These are phyloP conservation scores for Fonsecaea erecta DNA, from an alignment of 2,329 filamentous ascomycete genomes.

Conservation along the genomic window DNA sequence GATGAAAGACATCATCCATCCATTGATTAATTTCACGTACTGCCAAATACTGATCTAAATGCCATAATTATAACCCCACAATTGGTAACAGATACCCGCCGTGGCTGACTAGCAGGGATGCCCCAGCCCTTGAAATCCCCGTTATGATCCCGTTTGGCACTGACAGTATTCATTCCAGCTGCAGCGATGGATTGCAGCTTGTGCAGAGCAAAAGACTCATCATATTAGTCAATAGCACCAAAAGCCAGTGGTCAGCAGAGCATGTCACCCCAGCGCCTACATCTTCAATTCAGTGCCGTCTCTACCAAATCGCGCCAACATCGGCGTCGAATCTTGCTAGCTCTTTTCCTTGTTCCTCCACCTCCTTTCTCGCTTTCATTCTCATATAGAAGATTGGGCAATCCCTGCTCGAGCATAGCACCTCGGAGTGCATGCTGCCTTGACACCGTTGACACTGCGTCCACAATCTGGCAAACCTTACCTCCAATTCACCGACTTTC, in stretches of 20 bases:
- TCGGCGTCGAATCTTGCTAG: conserved; percentile 87
- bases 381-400: conserved; percentile 99
- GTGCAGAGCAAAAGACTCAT: neutral
- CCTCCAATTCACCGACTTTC: conserved; percentile 88
- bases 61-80: neutral
- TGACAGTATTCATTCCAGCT: neutral
- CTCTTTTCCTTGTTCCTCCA: conserved; percentile 93
- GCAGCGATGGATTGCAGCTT: neutral
- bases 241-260: neutral
- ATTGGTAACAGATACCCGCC: neutral
- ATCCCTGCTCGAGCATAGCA: conserved; percentile 94
- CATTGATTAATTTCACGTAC: neutral
- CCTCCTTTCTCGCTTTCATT: conserved; percentile 99
- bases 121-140: neutral
- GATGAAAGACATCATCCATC: neutral
- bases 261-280: neutral
- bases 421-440: conserved; percentile 96
- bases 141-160: neutral
- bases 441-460: conserved; percentile 98
- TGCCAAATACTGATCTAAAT: neutral
- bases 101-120: neutral
- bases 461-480: conserved; percentile 90
- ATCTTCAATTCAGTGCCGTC: neutral
- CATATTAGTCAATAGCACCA: neutral
- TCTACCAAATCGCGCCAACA: conserved; percentile 56